Evolutionary conservation across 163 green algal species (phyloP), one percentile per base, ranked within the genome.

Genomic region (Chlorella variabilis): DNA sequence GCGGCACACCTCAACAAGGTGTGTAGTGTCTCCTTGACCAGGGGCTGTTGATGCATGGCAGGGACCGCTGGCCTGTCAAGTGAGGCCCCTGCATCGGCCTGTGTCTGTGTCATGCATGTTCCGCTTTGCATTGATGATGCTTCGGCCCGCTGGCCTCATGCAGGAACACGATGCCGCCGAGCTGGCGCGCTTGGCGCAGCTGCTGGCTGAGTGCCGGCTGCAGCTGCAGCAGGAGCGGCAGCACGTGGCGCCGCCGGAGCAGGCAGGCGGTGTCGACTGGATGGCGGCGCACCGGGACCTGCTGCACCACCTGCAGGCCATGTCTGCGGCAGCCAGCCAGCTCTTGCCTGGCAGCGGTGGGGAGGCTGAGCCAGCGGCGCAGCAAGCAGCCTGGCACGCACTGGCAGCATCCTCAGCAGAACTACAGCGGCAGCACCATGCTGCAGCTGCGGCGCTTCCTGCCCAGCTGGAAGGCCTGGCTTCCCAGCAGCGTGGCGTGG

Each of bases 131-230:
- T 74, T 9, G 33, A 38, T 56, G 27, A 3, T 42, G 23, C 36
- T 71, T n/a, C n/a, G n/a, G n/a, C n/a, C n/a, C n/a, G n/a, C n/a
- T n/a, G n/a, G n/a, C n/a, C n/a, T n/a, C n/a, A n/a, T 63, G 69
- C 69, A 63, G 69, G 69, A 62, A 8, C 69, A 76, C 17, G 69
- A 76, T 41, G 69, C 69, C 27, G n/a, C 69, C 8, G 69, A 76
- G 69, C 42, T 76, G 42, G 29, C 45, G 7, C 69, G 69, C n/a
- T 45, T 76, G 45, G 69, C 69, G 20, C 69, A 76, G 42, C n/a
- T 76, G 45, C 29, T 76, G 25, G 41, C 45, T n/a, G 69, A 48
- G 5, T 63, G 42, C 69, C 33, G 45, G 45, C n/a, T 31, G n/a
- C 42, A 63, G 29, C 42, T 65, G 45, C 42, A 13, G n/a, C 45